Percentiles rank a stretch among this genome's conserved stretches.
These are phyloP conservation scores for Ballota nigra DNA, from an alignment of 257 asterid genomes.

Conservation along the genomic window DNA sequence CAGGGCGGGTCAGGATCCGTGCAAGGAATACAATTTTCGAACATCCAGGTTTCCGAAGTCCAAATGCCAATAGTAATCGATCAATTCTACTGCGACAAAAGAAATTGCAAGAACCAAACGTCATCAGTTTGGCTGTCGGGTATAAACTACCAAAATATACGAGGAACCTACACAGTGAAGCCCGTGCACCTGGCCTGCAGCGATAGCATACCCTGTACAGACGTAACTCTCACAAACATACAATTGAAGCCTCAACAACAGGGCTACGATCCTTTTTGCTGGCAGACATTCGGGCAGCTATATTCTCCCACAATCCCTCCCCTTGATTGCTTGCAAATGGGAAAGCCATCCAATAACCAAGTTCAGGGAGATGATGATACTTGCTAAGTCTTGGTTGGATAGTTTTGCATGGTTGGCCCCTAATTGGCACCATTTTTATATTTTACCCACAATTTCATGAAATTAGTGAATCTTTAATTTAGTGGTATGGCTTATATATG, in stretches of 20 bases:
- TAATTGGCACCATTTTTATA: conserved; percentile 32
- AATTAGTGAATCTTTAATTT: conserved; percentile 26
- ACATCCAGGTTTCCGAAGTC: conserved; percentile 78
- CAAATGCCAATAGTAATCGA: conserved; percentile 83
- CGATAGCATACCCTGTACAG: conserved; percentile 73
- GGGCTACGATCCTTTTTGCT: conserved; percentile 75
- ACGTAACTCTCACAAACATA: conserved; percentile 59
- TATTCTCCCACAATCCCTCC: conserved; percentile 77
- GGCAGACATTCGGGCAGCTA: conserved; percentile 85
- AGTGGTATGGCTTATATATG: too few species aligned
- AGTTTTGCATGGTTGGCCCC: conserved; percentile 64
- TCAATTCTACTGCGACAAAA: conserved; percentile 86
- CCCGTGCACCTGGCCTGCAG: conserved; percentile 93
- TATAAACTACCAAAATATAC: conserved; percentile 61
- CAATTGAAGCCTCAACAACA: conserved; percentile 61
- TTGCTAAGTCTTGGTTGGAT: conserved; percentile 52
- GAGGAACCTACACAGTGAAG: conserved; percentile 88
- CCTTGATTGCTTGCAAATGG: conserved; percentile 55
- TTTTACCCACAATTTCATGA: not conserved
- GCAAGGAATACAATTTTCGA: conserved; percentile 68
- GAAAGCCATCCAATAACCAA: conserved; percentile 70
- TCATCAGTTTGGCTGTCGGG: conserved; percentile 81
- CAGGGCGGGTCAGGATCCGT: conserved; percentile 98
- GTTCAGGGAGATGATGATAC: conserved; percentile 59
- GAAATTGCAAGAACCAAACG: conserved; percentile 68